Base-by-base conservation (phyloP, 441 rosid genomes). In the Manihot esculenta region DNA sequence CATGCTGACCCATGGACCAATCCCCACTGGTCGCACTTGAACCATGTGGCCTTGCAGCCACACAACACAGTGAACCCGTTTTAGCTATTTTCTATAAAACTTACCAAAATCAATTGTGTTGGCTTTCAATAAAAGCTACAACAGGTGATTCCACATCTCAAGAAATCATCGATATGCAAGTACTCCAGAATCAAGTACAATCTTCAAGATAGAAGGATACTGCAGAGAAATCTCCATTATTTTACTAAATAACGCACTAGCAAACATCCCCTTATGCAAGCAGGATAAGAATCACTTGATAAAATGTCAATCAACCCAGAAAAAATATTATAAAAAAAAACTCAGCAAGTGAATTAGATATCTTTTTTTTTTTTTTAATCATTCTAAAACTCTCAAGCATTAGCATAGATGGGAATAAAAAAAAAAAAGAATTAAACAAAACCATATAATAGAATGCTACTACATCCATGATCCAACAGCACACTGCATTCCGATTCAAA, bases 1-100 rank as follows among this genome's bases (percentile, higher is more conserved):
- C 91, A 35, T 80, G 84, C 49, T 78, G 79, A 24, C 60, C 84
- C 78, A 82, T 60, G n/a, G 91, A 80, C 87, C 88, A 80, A 62
- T 85, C 87, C 72, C 85, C 66, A 59, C 80, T 72, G 70, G 85
- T 72, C 11, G 79, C 23, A 76, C 70, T 82, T 24, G 91, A 87
- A 49, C 84, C 91, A 82, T 83, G 89, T 81, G 91, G 89, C 91
- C 91, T 87, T 66, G 91, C 88, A 66, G 91, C 91, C 91, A 85
- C 92, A 76, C 92, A 87, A 87, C 89, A 84, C 63, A 87, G 76
- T 1, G 88, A 87, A 80, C 92, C 92, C 88, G 87, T 87, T 76
- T 85, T 87, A 82, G 88, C 85, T 81, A 81, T 84, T 80, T 82
- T 83, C 38, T 75, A 38, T 44, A 62, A 59, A 72, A 78, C 84